A percentile compares a stretch with the other conserved stretches of the same genome.
These are phyloP conservation scores for Discostella stelligera DNA, from an alignment of 352 stramenopile genomes.

Conservation along the genomic window DNA sequence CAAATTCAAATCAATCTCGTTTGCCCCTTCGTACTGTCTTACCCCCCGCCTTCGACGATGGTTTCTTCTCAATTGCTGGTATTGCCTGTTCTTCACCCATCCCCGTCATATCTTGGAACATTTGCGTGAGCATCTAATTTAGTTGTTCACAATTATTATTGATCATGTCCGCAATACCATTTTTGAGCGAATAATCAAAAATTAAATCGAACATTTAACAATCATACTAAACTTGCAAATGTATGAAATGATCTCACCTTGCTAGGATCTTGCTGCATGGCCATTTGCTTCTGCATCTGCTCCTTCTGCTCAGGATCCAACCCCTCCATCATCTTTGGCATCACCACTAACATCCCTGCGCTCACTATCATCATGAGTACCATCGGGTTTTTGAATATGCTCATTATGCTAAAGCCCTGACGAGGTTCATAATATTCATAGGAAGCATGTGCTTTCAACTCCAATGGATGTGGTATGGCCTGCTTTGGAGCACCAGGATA, in stretches of 20 bases:
- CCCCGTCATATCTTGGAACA: constrained; percentile 50
- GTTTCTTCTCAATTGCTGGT: constrained; percentile 34
- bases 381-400: constrained; percentile 83
- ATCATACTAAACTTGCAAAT: background rate
- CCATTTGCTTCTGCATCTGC: constrained; percentile 78
- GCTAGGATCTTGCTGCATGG: constrained; percentile 74
- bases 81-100: constrained; percentile 23
- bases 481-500: constrained; percentile 78
- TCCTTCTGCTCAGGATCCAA: constrained; percentile 81
- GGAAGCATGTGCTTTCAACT: constrained; percentile 71
- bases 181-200: background rate
- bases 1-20: constrained; percentile 20
- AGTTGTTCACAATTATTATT: background rate
- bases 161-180: background rate
- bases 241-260: constrained; percentile 51
- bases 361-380: constrained; percentile 81
- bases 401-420: constrained; percentile 65
- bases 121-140: constrained; percentile 44
- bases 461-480: constrained; percentile 69
- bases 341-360: constrained; percentile 77
- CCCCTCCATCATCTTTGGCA: constrained; percentile 84
- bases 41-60: constrained; percentile 39
- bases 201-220: background rate
- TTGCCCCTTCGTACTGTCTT: constrained; percentile 49
- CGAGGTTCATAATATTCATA: constrained; percentile 76